Conservation (phyloP, 208 protist species). For the Trichomonas tenax region DNA sequence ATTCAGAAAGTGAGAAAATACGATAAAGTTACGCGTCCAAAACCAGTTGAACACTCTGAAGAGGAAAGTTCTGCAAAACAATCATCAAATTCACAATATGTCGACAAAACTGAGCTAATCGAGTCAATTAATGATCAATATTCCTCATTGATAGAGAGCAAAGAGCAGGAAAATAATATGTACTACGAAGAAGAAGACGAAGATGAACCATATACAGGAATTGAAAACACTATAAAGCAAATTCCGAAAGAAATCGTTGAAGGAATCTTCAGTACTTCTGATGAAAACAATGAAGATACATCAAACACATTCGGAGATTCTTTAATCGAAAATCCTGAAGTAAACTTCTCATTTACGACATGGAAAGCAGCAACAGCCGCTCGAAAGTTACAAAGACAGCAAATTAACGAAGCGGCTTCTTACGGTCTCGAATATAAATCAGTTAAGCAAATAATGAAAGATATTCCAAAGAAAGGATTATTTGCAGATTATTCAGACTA, state of each 20-base stretch:
- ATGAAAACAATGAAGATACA: neutral
- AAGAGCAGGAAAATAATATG: neutral
- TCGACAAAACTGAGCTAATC: neutral
- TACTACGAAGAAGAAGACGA: neutral
- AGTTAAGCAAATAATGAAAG: neutral
- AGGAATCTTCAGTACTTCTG: neutral
- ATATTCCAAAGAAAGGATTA: neutral
- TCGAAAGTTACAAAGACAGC: neutral
- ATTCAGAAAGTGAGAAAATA: neutral
- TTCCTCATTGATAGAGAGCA: neutral
- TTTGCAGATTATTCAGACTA: neutral
- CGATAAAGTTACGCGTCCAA: neutral
- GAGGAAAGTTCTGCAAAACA: neutral
- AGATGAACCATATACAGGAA: neutral
- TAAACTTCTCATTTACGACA: neutral
- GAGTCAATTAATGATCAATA: neutral
- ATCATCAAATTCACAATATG: neutral
- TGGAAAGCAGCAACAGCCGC: neutral
- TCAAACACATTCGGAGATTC: neutral
- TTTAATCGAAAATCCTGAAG: neutral
- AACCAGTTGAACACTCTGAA: neutral
- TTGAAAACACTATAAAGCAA: neutral
- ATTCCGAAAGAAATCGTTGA: neutral
- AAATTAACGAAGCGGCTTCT: neutral
- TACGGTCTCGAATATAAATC: neutral